Conservation (phyloP, 2,329 filamentous ascomycete species). For the Stachybotrys chlorohalonatus region DNA sequence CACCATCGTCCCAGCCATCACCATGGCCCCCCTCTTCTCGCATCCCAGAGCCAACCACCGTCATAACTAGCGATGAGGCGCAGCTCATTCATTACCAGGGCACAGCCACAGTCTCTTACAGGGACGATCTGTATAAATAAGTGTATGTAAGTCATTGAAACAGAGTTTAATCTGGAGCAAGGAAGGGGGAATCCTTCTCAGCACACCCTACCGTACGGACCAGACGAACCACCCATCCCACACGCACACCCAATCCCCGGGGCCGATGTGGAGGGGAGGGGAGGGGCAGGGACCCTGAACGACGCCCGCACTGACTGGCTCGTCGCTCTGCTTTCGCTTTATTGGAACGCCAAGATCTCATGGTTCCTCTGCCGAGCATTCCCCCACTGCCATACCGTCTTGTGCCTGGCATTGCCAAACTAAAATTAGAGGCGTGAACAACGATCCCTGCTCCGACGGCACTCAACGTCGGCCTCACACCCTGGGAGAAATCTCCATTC, state of each 20-base stretch:
- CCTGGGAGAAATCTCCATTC: background rate
- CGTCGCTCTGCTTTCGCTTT: background rate
- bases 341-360: background rate
- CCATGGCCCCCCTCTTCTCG: background rate
- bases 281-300: background rate
- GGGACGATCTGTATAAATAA: background rate
- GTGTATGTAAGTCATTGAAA: background rate
- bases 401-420: background rate
- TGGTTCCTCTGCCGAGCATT: background rate
- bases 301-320: background rate
- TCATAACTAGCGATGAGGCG: too few species aligned
- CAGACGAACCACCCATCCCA: background rate
- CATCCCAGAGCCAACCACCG: background rate
- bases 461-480: background rate
- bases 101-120: background rate
- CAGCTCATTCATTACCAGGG: background rate
- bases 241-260: background rate
- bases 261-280: background rate
- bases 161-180: background rate
- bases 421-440: background rate
- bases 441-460: background rate
- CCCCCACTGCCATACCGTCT: background rate
- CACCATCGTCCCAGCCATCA: background rate
- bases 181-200: background rate
- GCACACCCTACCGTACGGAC: background rate